Evolutionary conservation across 2,329 filamentous ascomycete genomes (phyloP).

Genomic region (Trichoderma sp.): DNA sequence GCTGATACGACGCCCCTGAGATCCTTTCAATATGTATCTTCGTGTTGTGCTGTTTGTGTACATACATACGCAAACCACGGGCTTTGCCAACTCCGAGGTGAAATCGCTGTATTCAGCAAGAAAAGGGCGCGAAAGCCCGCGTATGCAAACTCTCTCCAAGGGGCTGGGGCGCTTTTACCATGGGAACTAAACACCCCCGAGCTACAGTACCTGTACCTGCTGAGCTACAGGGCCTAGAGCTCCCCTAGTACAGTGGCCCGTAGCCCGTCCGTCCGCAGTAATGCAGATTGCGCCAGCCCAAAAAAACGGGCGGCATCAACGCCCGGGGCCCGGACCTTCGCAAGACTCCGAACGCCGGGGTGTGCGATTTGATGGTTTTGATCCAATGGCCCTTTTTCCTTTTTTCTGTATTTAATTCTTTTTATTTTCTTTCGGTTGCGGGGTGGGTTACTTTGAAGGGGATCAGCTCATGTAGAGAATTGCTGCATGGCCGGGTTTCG

Average conservation of each 20-base stretch:
- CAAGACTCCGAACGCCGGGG: constrained; percentile 18
- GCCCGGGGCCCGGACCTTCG: constrained; percentile 8
- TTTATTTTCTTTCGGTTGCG: background rate
- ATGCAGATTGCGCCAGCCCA: background rate
- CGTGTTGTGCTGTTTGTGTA: background rate
- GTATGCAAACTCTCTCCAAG: background rate
- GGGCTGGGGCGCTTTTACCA: background rate
- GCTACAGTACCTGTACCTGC: background rate
- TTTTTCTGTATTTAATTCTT: background rate
- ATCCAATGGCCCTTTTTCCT: background rate
- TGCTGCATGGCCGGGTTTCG: background rate
- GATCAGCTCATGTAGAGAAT: background rate
- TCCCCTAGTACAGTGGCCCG: background rate
- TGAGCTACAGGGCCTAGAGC: background rate
- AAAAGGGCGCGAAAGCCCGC: background rate
- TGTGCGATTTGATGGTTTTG: background rate
- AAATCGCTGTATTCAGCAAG: background rate
- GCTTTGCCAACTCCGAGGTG: background rate
- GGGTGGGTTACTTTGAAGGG: background rate
- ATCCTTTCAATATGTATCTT: background rate
- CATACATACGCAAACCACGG: background rate
- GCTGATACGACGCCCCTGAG: background rate
- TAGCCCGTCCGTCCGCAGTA: too few relatives aligned
- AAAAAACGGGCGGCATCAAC: background rate
- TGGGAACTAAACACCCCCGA: background rate